Evolutionary conservation across 2,329 filamentous ascomycete genomes (phyloP).

Genomic region (Ophidiomyces ophidiicola): DNA sequence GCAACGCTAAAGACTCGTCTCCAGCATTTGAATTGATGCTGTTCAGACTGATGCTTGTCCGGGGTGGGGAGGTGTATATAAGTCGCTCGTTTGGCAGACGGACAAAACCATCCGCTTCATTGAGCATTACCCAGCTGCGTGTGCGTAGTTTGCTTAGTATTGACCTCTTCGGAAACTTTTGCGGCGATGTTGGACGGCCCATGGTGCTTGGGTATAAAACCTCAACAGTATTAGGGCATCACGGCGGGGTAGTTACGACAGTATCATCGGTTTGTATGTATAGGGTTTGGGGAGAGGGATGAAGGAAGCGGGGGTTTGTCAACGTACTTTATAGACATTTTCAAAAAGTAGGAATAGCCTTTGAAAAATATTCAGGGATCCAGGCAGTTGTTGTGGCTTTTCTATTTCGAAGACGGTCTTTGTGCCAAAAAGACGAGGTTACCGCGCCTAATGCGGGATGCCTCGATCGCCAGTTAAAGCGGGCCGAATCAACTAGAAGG

Average conservation of each 20-base stretch:
- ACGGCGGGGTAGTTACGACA: conserved; percentile 1
- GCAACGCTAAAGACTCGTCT: conserved; percentile 52
- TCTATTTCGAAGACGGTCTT: background rate
- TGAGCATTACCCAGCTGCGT: conserved; percentile 82
- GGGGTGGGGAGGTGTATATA: conserved; percentile 65
- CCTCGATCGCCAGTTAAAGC: background rate
- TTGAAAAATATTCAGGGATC: too few relatives aligned
- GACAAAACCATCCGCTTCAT: conserved; percentile 59
- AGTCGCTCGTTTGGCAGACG: conserved; percentile 73
- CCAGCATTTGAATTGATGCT: conserved; percentile 55
- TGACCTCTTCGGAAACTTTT: conserved; percentile 11
- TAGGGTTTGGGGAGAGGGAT: background rate
- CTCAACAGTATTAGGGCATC: background rate
- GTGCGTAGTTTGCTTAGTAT: conserved; percentile 16
- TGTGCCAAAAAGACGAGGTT: conserved; percentile 9
- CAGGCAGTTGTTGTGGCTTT: too few relatives aligned
- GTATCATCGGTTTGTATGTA: conserved; percentile 12
- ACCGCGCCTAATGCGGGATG: conserved; percentile 5
- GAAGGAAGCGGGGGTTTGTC: too few relatives aligned
- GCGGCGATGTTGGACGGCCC: conserved; percentile 5
- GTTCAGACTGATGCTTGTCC: conserved; percentile 64
- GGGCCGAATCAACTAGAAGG: conserved; percentile 3
- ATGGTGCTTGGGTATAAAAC: background rate
- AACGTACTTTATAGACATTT: conserved; percentile 35
- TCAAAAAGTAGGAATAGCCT: too few relatives aligned